These are phyloP conservation scores for Sarocladium strictum DNA, from an alignment of 2,329 filamentous ascomycete genomes.

Conservation along the genomic window DNA sequence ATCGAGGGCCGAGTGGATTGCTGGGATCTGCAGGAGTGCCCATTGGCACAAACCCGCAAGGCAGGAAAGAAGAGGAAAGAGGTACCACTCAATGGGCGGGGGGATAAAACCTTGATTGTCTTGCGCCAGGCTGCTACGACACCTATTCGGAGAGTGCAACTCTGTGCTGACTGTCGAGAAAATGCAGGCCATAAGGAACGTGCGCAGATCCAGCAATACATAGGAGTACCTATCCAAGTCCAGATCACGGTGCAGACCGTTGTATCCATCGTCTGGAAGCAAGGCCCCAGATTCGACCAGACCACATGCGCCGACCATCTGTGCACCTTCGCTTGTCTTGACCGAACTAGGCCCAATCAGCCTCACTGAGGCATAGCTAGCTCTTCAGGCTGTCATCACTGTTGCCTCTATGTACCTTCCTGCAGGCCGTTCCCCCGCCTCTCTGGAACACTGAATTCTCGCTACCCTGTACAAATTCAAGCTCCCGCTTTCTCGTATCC, in stretches of 20 bases:
- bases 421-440: neutral
- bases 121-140: neutral
- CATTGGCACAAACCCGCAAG: neutral
- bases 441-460: neutral
- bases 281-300: neutral
- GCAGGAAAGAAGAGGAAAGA: neutral
- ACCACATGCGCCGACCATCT: neutral
- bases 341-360: conserved; percentile 2
- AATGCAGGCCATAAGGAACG: no score
- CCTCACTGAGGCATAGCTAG: neutral
- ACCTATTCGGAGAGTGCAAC: no score
- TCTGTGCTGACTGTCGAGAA: no score
- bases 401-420: no score
- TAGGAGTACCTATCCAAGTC: no score
- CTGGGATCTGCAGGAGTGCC: neutral
- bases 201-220: no score
- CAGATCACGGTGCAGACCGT: no score
- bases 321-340: neutral
- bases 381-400: neutral
- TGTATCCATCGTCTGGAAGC: neutral
- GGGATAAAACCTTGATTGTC: conserved; percentile 5
- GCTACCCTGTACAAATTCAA: neutral
- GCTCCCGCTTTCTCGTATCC: neutral
- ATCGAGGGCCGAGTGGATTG: neutral
- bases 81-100: neutral